phyloP scores from a whole-genome alignment of 108 stramenopile species.

The Stephanodiscus triporus region DNA sequence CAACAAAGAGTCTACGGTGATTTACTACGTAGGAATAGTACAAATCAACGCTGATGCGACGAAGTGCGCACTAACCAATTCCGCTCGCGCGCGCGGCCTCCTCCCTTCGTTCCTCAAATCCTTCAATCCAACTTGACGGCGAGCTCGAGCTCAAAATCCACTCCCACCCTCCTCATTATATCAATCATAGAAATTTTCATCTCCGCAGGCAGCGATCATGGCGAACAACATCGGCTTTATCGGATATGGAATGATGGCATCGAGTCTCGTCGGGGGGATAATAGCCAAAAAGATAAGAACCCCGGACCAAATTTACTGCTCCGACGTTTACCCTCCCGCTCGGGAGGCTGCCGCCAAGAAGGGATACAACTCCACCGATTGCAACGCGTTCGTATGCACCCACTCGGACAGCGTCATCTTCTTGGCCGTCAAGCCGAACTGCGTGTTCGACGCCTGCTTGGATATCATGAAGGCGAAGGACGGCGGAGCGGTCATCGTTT shows the following conservation, averaged over 20 bases:
- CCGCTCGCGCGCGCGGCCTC: too few species aligned
- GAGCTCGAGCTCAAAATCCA: too few species aligned
- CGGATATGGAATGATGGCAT: slow-evolving; percentile 89
- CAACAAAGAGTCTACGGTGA: too few species aligned
- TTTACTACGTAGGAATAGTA: too few species aligned
- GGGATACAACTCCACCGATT: slow-evolving; percentile 60
- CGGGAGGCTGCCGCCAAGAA: slow-evolving; percentile 58
- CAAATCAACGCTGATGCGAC: too few species aligned
- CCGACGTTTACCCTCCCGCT: slow-evolving; percentile 66
- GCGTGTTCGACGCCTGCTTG: slow-evolving; percentile 56
- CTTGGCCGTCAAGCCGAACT: slow-evolving; percentile 81
- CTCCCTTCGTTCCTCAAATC: not conserved
- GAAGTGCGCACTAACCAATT: too few species aligned
- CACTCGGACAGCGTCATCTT: slow-evolving; percentile 68
- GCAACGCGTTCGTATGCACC: slow-evolving; percentile 65
- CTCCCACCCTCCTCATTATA: not conserved
- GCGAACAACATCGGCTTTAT: slow-evolving; percentile 70
- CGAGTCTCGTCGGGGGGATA: slow-evolving; percentile 77
- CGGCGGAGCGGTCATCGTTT: slow-evolving; percentile 64
- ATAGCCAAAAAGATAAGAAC: slow-evolving; percentile 54
- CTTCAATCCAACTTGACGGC: too few species aligned
- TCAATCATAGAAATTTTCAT: not conserved
- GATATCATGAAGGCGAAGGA: slow-evolving; percentile 54
- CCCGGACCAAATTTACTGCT: slow-evolving; percentile 62
- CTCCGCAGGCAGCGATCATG: slow-evolving; percentile 15